Evolutionary conservation across 805 yeast species (phyloP).

Genomic region (Starmerella asiatica): DNA sequence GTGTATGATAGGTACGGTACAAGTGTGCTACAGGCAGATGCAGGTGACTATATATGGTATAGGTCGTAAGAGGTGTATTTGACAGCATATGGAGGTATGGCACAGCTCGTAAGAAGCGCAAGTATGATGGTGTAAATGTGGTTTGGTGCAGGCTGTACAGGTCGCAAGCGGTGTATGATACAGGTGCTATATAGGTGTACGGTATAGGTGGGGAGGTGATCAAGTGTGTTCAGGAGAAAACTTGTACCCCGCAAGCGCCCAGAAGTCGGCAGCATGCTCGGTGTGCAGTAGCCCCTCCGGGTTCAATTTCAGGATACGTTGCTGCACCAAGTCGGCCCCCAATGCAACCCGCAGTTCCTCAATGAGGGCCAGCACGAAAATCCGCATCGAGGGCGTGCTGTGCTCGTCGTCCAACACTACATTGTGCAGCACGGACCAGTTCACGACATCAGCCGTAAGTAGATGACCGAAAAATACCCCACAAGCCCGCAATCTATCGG

Average conservation of each 20-base stretch:
- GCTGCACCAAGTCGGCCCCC: constrained; percentile 47
- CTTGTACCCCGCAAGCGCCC: constrained; percentile 9
- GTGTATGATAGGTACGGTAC: too few relatives aligned
- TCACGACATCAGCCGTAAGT: constrained; percentile 53
- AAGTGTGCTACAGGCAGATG: too few relatives aligned
- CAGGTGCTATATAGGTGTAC: too few relatives aligned
- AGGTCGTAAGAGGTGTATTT: too few relatives aligned
- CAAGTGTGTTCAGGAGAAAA: too few relatives aligned
- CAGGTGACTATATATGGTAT: too few relatives aligned
- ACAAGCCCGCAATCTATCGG: constrained; percentile 59
- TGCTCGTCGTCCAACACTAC: constrained; percentile 53
- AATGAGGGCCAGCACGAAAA: constrained; percentile 66
- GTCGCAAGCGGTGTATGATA: too few relatives aligned
- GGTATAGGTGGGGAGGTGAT: too few relatives aligned
- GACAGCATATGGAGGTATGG: too few relatives aligned
- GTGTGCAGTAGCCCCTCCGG: constrained; percentile 1
- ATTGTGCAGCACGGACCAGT: constrained; percentile 45
- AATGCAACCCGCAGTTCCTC: constrained; percentile 66
- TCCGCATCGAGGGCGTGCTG: constrained; percentile 66
- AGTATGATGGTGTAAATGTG: too few relatives aligned
- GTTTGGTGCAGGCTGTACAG: too few relatives aligned
- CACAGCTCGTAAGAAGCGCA: too few relatives aligned
- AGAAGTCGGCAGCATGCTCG: constrained; percentile 8
- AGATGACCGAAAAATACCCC: constrained; percentile 81
- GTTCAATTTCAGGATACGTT: not conserved